Evolutionary conservation across 371 early-diverging fungal species (phyloP).

Genomic region (Nematocida minor): DNA sequence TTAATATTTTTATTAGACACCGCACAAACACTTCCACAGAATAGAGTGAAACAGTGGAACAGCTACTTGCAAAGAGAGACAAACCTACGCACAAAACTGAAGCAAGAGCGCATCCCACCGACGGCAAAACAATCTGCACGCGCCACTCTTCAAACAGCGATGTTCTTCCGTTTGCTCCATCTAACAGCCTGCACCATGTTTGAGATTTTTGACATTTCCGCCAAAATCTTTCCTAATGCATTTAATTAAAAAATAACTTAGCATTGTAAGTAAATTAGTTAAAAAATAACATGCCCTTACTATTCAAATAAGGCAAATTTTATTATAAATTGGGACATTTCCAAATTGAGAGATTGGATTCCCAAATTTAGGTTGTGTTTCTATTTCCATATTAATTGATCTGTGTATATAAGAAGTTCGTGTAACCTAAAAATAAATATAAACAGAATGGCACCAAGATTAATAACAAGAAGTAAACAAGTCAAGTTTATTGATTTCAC

Average conservation of each 20-base stretch:
- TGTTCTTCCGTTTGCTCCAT: too few species aligned
- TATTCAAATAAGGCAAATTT: constrained; percentile 21
- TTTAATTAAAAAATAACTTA: constrained; percentile 11
- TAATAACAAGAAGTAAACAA: neutral
- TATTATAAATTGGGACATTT: constrained; percentile 23
- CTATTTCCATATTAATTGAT: neutral
- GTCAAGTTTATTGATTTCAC: constrained; percentile 55
- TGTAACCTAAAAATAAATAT: neutral
- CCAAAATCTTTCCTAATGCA: neutral
- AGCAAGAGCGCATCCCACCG: too few species aligned
- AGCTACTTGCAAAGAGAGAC: too few species aligned
- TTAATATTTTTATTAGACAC: too few species aligned
- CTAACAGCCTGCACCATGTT: too few species aligned
- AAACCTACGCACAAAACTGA: too few species aligned
- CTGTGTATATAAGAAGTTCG: constrained; percentile 7
- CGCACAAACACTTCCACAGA: too few species aligned
- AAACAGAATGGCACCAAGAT: constrained; percentile 4
- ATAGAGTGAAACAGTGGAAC: too few species aligned
- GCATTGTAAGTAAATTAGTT: neutral
- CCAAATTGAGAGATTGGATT: constrained; percentile 4
- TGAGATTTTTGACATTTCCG: neutral
- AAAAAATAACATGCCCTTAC: neutral
- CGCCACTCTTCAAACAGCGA: too few species aligned
- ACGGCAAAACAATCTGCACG: too few species aligned
- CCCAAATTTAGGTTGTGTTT: constrained; percentile 2